These are phyloP conservation scores for Tricholoma bakamatsutake DNA, from an alignment of 768 basidiomycete species.

Conservation along the genomic window DNA sequence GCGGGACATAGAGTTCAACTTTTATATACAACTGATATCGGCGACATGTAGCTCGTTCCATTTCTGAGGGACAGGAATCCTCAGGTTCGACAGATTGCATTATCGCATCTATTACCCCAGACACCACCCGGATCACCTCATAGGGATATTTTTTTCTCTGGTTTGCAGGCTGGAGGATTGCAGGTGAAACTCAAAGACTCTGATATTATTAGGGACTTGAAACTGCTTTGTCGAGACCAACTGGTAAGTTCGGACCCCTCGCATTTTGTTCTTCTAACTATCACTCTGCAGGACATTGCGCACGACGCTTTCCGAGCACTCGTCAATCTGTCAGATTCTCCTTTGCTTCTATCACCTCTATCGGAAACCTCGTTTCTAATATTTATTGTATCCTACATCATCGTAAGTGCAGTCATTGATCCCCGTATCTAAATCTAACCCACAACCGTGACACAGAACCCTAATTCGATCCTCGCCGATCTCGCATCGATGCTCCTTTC, in stretches of 20 bases:
- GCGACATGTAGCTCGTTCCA: slow-evolving; percentile 54
- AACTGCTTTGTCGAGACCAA: slow-evolving; percentile 84
- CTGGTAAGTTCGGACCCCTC: slow-evolving; percentile 40
- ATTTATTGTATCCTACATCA: slow-evolving; percentile 85
- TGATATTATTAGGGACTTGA: slow-evolving; percentile 72
- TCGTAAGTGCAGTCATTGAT: slow-evolving; percentile 46
- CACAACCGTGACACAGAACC: slow-evolving; percentile 52
- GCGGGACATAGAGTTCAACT: slow-evolving; percentile 3
- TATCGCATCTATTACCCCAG: slow-evolving; percentile 77
- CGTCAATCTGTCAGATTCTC: slow-evolving; percentile 88
- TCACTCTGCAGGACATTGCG: slow-evolving; percentile 60
- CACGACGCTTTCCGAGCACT: slow-evolving; percentile 94
- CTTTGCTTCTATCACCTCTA: slow-evolving; percentile 57
- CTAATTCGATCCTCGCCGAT: slow-evolving; percentile 87
- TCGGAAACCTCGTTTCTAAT: slow-evolving; percentile 68
- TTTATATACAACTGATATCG: not conserved
- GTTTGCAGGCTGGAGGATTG: slow-evolving; percentile 51
- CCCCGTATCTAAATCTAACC: slow-evolving; percentile 3
- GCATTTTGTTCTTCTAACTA: not conserved
- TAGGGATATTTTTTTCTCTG: slow-evolving; percentile 69
- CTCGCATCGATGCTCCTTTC: slow-evolving; percentile 96
- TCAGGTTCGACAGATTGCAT: slow-evolving; percentile 80
- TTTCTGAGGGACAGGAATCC: slow-evolving; percentile 87
- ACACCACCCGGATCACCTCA: slow-evolving; percentile 67
- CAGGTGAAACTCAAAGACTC: slow-evolving; percentile 51